Percentiles rank a stretch among this genome's conserved stretches.
phyloP scores from a whole-genome alignment of 1,284 basidiomycete genomes.

The Apiotrichum domesticum region DNA sequence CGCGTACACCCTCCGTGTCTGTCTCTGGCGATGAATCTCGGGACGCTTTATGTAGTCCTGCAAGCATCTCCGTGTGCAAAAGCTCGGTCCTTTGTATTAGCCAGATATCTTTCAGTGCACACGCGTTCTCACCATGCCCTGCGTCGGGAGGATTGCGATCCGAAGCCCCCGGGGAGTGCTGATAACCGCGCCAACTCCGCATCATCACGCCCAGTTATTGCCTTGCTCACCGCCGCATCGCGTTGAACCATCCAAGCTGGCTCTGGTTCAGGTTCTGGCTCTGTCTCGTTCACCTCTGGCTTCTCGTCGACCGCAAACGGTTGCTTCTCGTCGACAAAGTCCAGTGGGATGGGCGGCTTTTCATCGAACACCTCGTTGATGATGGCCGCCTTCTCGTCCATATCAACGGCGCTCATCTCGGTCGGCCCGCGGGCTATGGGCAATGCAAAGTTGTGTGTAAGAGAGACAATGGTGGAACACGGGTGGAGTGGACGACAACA shows the following conservation, averaged over 20 bases:
- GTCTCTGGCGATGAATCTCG: background rate
- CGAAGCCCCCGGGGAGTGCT: slow-evolving; percentile 43
- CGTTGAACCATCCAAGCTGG: slow-evolving; percentile 27
- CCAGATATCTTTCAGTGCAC: background rate
- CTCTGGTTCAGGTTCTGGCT: background rate
- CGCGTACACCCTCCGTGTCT: slow-evolving; percentile 6
- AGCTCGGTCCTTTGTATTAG: slow-evolving; percentile 27
- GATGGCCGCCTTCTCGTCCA: background rate
- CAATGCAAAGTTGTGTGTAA: too few relatives aligned
- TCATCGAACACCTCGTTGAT: background rate
- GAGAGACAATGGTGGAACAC: too few relatives aligned
- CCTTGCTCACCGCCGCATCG: slow-evolving; percentile 27
- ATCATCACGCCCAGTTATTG: slow-evolving; percentile 29
- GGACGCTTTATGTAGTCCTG: background rate
- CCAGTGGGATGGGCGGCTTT: background rate
- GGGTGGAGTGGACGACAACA: too few relatives aligned
- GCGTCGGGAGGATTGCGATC: slow-evolving; percentile 27
- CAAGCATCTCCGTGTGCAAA: slow-evolving; percentile 13
- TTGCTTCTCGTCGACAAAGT: background rate
- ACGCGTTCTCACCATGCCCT: slow-evolving; percentile 35
- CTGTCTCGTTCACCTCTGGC: too few relatives aligned
- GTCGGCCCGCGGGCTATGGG: background rate
- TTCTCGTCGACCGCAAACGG: too few relatives aligned
- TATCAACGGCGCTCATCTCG: background rate
- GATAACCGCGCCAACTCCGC: slow-evolving; percentile 29